Evolutionary conservation across 2,329 filamentous ascomycete genomes (phyloP).

Genomic region (Epicoccum nigrum): DNA sequence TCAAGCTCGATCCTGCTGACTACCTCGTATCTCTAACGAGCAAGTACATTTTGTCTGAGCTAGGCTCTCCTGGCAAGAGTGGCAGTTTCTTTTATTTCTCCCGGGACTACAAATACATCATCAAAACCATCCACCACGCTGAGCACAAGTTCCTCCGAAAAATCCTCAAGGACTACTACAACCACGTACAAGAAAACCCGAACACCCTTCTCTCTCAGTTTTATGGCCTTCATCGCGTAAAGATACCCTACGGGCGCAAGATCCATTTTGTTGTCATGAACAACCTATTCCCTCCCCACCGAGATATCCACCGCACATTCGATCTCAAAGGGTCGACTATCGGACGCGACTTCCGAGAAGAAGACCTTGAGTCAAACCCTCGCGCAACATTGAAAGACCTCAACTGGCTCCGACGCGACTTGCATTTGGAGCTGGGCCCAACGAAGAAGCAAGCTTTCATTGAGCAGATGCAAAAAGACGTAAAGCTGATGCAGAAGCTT

Average conservation of each 20-base stretch:
- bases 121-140: slow-evolving; percentile 97
- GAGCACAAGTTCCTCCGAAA: slow-evolving; percentile 88
- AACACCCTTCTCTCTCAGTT: slow-evolving; percentile 98
- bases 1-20: slow-evolving; percentile 92
- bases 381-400: slow-evolving; percentile 93
- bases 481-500: slow-evolving; percentile 81
- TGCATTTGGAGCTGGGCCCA: slow-evolving; percentile 86
- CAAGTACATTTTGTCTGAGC: slow-evolving; percentile 97
- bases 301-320: slow-evolving; percentile 96
- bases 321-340: slow-evolving; percentile 97
- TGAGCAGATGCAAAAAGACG: slow-evolving; percentile 86
- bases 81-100: slow-evolving; percentile 99
- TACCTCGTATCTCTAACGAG: slow-evolving; percentile 98
- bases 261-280: slow-evolving; percentile 99
- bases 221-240: slow-evolving; percentile 94
- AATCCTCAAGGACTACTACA: slow-evolving; percentile 89
- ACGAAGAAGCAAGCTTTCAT: slow-evolving; percentile 88
- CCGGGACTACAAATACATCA: slow-evolving; percentile 99
- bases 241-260: slow-evolving; percentile 97
- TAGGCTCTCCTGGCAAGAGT: slow-evolving; percentile 96
- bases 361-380: slow-evolving; percentile 85
- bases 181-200: slow-evolving; percentile 89
- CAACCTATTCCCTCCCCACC: slow-evolving; percentile 95
- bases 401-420: slow-evolving; percentile 89
- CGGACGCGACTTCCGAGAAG: slow-evolving; percentile 88